Evolutionary conservation across 2,329 filamentous ascomycete genomes (phyloP).

Genomic region (Claviceps digitariae): DNA sequence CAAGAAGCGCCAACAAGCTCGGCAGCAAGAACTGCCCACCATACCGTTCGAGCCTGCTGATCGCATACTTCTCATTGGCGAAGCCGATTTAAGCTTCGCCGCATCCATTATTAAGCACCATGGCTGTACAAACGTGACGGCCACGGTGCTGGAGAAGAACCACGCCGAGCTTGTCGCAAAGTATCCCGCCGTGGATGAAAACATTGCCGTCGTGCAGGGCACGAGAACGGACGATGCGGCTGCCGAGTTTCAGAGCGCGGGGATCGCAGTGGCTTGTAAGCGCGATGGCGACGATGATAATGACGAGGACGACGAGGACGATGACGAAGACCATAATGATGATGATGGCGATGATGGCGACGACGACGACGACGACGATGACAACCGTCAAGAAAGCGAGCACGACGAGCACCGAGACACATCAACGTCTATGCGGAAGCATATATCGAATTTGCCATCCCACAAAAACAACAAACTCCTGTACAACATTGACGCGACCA

Average conservation of each 20-base stretch:
- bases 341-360: neutral
- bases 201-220: constrained; percentile 37
- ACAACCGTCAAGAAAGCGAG: neutral
- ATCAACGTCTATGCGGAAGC: neutral
- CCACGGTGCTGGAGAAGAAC: constrained; percentile 52
- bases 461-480: constrained; percentile 14
- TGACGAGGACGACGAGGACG: neutral
- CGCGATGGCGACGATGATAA: neutral
- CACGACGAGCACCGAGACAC: neutral
- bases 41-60: constrained; percentile 57
- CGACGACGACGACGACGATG: neutral
- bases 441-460: neutral
- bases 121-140: constrained; percentile 51
- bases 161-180: constrained; percentile 49
- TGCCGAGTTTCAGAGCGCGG: neutral
- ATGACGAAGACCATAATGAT: neutral
- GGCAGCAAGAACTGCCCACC: constrained; percentile 25
- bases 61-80: constrained; percentile 62
- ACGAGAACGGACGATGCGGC: constrained; percentile 5
- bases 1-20: constrained; percentile 10
- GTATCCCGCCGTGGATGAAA: constrained; percentile 55
- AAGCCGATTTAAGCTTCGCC: constrained; percentile 71
- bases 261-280: neutral
- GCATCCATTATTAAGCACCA: constrained; percentile 52
- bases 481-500: constrained; percentile 4